Evolutionary conservation across 2,329 filamentous ascomycete species (phyloP).

Genomic region (Colletotrichum sp.): DNA sequence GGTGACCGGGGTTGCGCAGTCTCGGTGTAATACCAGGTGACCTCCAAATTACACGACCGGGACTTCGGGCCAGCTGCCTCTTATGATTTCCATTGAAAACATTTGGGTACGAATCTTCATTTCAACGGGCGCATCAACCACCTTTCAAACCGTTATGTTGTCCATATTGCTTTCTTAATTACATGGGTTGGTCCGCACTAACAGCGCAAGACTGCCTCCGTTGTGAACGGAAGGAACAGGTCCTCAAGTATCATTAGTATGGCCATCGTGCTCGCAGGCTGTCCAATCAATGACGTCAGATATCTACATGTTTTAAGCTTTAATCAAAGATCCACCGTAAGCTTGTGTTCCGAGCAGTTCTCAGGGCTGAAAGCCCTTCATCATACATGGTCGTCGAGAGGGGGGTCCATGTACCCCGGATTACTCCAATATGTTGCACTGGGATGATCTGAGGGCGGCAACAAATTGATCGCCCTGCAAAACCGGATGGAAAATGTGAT

Average conservation of each 20-base stretch:
- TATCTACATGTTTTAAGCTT: not conserved
- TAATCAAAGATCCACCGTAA: not conserved
- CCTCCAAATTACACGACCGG: not conserved
- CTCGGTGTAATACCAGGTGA: not conserved
- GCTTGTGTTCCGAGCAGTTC: not conserved
- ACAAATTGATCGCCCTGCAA: not conserved
- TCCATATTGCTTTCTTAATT: not conserved
- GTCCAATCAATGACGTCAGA: not conserved
- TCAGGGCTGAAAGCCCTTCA: not conserved
- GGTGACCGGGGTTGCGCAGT: not conserved
- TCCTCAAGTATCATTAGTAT: not conserved
- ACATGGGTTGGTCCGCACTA: not conserved
- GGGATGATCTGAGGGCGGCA: not conserved
- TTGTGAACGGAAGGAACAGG: not conserved
- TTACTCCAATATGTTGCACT: not conserved
- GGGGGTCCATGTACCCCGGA: not conserved
- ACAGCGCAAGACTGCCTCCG: not conserved
- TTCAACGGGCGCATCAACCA: not conserved
- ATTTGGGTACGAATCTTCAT: not conserved
- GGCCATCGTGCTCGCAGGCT: not conserved
- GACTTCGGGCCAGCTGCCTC: constrained; percentile 11
- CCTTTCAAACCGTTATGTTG: not conserved
- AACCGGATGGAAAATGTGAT: not conserved
- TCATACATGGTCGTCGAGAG: not conserved
- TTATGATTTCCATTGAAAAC: not conserved